A percentile compares a stretch with the other conserved stretches of the same genome.
These are phyloP conservation scores for Nyssa sinensis DNA, from an alignment of 148 eudicot genomes.

Conservation along the genomic window DNA sequence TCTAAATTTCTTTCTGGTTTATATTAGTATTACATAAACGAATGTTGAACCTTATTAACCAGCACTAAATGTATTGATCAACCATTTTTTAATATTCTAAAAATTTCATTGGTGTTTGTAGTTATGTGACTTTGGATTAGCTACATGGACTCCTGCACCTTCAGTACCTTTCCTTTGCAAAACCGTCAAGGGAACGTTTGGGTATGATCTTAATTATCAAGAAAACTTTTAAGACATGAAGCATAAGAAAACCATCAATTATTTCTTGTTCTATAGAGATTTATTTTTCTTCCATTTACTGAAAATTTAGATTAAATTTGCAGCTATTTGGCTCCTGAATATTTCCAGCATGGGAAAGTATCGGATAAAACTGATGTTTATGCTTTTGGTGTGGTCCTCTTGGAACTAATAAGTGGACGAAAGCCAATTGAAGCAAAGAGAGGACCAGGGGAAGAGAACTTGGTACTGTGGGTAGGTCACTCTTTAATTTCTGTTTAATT, in stretches of 20 bases:
- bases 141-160: slow-evolving; percentile 85
- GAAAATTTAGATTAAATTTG: slow-evolving; percentile 8
- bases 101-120: slow-evolving; percentile 32
- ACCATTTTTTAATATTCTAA: slow-evolving; percentile 6
- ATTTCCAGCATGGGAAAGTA: slow-evolving; percentile 82
- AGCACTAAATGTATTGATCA: neutral
- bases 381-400: slow-evolving; percentile 77
- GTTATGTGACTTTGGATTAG: slow-evolving; percentile 87
- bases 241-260: neutral
- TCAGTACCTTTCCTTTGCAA: slow-evolving; percentile 90
- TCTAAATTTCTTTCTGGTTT: neutral
- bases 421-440: slow-evolving; percentile 68
- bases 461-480: slow-evolving; percentile 73
- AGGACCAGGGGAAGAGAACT: slow-evolving; percentile 75
- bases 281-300: neutral
- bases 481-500: slow-evolving; percentile 5
- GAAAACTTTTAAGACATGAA: neutral
- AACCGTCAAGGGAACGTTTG: slow-evolving; percentile 91
- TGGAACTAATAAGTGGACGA: slow-evolving; percentile 71
- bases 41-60: neutral
- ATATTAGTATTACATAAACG: neutral
- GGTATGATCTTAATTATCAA: slow-evolving; percentile 41
- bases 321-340: slow-evolving; percentile 85
- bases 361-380: slow-evolving; percentile 87
- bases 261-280: neutral